Base-by-base conservation (phyloP, 2,329 filamentous ascomycete species). In the Alternaria viburni region DNA sequence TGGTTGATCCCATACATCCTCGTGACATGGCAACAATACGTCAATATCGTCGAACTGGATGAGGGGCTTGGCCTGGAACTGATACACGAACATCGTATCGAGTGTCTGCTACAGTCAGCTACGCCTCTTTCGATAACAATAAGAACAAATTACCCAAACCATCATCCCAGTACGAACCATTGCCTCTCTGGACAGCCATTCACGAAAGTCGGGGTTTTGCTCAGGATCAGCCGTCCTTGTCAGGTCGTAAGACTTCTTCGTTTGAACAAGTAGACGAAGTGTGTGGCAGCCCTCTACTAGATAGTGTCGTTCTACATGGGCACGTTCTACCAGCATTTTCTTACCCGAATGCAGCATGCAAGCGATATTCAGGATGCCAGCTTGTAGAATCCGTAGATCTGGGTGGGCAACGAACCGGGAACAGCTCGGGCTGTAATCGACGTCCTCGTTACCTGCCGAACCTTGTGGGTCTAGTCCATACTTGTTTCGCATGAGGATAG, bases 341-440 rank as follows among this genome's bases (percentile, higher is more conserved):
- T 23, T 63, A 2, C 61, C 66, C n/a, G 61, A 62, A 55, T 67
- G 59, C 17, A 65, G 17, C 45, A 69, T 47, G 44, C 54, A 65
- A 54, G 47, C 41, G 25, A 62, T 45, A 13, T 67, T 65, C 6
- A 69, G 45, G 12, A 65, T 61, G 4, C 66, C 62, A 21, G 66
- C 63, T 32, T 68, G 63, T 30, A 67, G 15, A 15, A 63, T 26
- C 15, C 7, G 17, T 11, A 66, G 44, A 17, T 23, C 51, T 17
- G 56, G 56, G n/a, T 5, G 11, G 11, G n/a, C n/a, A 50, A 23
- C 10, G 11, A 26, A n/a, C 4, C 3, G 46, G 6, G 21, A 13
- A 19, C 43, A 15, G 23, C 46, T 36, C 49, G 47, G 44, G 15
- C 43, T 41, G 7, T 56, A 59, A 23, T 44, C 60, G 30, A 43